These are phyloP conservation scores for Huntiella moniliformis DNA, from an alignment of 2,329 filamentous ascomycete genomes.

Conservation along the genomic window DNA sequence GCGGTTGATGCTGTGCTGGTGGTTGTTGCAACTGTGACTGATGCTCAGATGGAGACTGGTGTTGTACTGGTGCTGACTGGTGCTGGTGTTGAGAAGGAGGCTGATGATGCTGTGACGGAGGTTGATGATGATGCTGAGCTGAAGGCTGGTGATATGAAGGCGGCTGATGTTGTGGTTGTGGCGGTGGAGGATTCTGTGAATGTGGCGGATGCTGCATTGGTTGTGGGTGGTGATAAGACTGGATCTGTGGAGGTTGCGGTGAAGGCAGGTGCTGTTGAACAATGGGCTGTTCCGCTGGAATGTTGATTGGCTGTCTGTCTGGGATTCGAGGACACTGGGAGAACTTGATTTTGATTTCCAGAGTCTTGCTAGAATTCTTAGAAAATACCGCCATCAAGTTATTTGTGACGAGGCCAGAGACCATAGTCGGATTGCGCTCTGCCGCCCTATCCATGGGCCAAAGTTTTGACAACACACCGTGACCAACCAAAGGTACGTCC, in stretches of 20 bases:
- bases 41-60: slow-evolving; percentile 20
- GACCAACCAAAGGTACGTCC: slow-evolving; percentile 79
- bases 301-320: no score
- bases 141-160: slow-evolving; percentile 13
- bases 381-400: slow-evolving; percentile 72
- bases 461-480: slow-evolving; percentile 82
- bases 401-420: slow-evolving; percentile 79
- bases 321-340: slow-evolving; percentile 31
- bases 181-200: slow-evolving; percentile 19
- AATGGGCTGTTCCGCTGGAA: no score
- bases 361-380: slow-evolving; percentile 64
- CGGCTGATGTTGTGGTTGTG: slow-evolving; percentile 24
- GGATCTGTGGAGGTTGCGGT: no score
- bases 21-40: slow-evolving; percentile 24
- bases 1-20: not conserved
- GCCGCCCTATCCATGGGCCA: slow-evolving; percentile 23
- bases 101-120: no score
- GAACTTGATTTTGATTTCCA: slow-evolving; percentile 83
- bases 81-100: no score
- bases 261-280: no score
- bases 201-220: no score
- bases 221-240: no score
- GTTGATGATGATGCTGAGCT: no score
- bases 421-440: slow-evolving; percentile 32
- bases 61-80: no score